Evolutionary conservation across 139 green algal genomes (phyloP).

Genomic region (Nannochloris sp.): DNA sequence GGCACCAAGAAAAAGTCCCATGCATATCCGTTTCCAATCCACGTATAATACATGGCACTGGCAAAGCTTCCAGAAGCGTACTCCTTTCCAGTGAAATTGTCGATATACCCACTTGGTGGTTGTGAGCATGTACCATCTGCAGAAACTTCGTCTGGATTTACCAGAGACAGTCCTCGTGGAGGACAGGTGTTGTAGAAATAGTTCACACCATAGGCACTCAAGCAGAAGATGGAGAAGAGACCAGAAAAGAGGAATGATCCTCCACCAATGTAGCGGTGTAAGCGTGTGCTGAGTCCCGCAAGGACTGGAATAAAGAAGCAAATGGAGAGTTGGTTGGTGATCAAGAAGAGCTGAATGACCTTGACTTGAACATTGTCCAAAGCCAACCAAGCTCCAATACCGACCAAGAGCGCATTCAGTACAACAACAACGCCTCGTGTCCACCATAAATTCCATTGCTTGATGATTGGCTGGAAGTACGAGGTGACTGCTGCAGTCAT

Average conservation of each 20-base stretch:
- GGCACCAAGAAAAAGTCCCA: constrained; percentile 31
- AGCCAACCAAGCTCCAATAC: neutral
- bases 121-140: too few species aligned
- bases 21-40: constrained; percentile 30
- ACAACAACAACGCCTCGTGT: constrained; percentile 50
- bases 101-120: neutral
- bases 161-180: too few species aligned
- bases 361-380: constrained; percentile 3
- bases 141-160: too few species aligned
- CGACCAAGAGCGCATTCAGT: constrained; percentile 66
- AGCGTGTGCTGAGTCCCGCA: constrained; percentile 19
- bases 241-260: constrained; percentile 23
- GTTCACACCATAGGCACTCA: constrained; percentile 16
- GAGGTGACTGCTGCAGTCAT: constrained; percentile 23
- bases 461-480: constrained; percentile 24
- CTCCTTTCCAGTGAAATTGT: neutral
- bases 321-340: constrained; percentile 69
- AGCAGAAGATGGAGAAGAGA: constrained; percentile 15
- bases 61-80: neutral
- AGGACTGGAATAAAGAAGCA: constrained; percentile 55
- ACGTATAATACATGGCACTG: constrained; percentile 24
- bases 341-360: constrained; percentile 55
- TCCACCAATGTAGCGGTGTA: constrained; percentile 19
- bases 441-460: constrained; percentile 27
- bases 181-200: constrained; percentile 9